These are phyloP conservation scores for Hirschioporus abietinus DNA, from an alignment of 768 basidiomycete species.

Conservation along the genomic window DNA sequence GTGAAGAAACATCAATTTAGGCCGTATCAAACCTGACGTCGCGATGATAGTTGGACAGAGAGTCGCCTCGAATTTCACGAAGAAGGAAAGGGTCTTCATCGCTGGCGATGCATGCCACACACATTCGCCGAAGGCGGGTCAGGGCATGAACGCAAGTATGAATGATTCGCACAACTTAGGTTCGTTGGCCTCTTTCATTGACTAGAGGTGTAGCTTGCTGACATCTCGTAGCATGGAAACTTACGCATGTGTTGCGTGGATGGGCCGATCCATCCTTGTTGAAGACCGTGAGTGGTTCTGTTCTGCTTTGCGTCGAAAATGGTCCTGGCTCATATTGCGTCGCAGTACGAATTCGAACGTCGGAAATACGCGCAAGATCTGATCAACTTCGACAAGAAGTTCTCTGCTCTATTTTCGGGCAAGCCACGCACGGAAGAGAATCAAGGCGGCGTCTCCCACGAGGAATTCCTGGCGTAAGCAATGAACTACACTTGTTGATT, in stretches of 20 bases:
- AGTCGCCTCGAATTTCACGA: slow-evolving; percentile 58
- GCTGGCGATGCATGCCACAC: slow-evolving; percentile 74
- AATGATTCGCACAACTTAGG: slow-evolving; percentile 70
- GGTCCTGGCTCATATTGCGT: background rate
- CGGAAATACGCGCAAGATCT: slow-evolving; percentile 66
- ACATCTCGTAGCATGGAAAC: slow-evolving; percentile 47
- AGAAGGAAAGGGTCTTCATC: slow-evolving; percentile 65
- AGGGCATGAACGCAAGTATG: slow-evolving; percentile 78
- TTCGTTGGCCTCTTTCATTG: slow-evolving; percentile 16
- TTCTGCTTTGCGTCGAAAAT: background rate
- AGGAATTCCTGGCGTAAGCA: slow-evolving; percentile 42
- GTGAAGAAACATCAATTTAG: slow-evolving; percentile 15
- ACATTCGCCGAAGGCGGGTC: slow-evolving; percentile 64
- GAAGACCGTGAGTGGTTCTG: slow-evolving; percentile 44
- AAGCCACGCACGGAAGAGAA: slow-evolving; percentile 48
- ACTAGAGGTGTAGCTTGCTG: background rate
- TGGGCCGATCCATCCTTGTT: slow-evolving; percentile 45
- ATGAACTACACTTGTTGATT: slow-evolving; percentile 7
- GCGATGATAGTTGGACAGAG: slow-evolving; percentile 58
- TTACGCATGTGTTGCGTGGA: slow-evolving; percentile 50
- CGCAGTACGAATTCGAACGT: slow-evolving; percentile 64
- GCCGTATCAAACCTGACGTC: background rate
- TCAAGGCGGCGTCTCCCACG: slow-evolving; percentile 40
- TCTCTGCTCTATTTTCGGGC: slow-evolving; percentile 60
- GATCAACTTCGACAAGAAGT: slow-evolving; percentile 65